Base-by-base conservation (phyloP, 176 grass and related monocot species). In the Puya raimondii region DNA sequence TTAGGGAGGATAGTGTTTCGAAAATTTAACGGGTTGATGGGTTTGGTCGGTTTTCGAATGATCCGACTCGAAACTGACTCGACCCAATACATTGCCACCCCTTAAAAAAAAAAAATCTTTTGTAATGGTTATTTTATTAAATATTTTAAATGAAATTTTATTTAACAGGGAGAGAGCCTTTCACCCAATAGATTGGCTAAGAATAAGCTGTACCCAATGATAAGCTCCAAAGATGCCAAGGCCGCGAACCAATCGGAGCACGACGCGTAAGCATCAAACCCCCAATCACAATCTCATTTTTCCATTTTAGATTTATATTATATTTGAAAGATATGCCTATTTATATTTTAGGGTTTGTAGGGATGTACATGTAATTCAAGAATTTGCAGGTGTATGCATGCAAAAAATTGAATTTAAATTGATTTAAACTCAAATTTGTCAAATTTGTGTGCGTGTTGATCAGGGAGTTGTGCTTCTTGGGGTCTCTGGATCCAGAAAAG, bases 81-180 rank as follows among this genome's bases (percentile, higher is more conserved):
- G 25, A 26, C 25, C 25, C 33, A 7, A 42, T 42, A 42, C 4
- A 42, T 42, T 42, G 25, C 25, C 25, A 26, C 25, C 25, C 25
- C 2, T 26, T 2, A 4, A 14, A 14, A 0, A 14, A 14, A 4
- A 56, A 57, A 57, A 16, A 16, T 16, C 7, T 17, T 16, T 57
- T 4, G 5, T 26, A 26, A 2, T 26, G 25, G 2, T 1, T 2
- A 26, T 26, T 26, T 26, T 26, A 17, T 17, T 59, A 20, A 59
- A 18, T 59, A 5, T 59, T 1, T 21, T 59, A 59, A 59, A 59
- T 59, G 2, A 17, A n/a, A 15, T 59, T 16, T 12, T 52, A 11
- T 23, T 7, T 71, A 64, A 63, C 66, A 82, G 88, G 92, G 80
- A 42, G 74, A 82, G 51, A 96, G 92, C 76, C 67, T 96, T 12